Evolutionary conservation across 768 basidiomycete genomes (phyloP).

Genomic region (Heimioporus sp.): DNA sequence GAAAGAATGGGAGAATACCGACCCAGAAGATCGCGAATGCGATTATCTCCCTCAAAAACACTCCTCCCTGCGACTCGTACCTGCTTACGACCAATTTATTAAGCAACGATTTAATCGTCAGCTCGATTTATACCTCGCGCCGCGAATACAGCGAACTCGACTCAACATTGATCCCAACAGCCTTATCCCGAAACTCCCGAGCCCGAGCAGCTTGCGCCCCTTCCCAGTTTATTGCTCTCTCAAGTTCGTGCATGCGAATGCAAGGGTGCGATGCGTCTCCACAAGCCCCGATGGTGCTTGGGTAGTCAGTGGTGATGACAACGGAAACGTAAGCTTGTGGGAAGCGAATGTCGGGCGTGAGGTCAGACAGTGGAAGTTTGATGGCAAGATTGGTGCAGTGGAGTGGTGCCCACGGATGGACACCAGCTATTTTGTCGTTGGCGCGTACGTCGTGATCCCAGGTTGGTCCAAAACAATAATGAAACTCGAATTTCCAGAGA

Average conservation of each 20-base stretch:
- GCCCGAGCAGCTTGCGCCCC: slow-evolving; percentile 85
- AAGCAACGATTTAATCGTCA: slow-evolving; percentile 92
- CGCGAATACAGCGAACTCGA: slow-evolving; percentile 81
- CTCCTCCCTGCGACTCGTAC: slow-evolving; percentile 81
- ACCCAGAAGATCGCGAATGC: slow-evolving; percentile 86
- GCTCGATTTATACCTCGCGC: slow-evolving; percentile 95
- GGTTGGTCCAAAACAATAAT: slow-evolving; percentile 3
- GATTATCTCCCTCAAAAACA: slow-evolving; percentile 90
- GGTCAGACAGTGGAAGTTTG: slow-evolving; percentile 83
- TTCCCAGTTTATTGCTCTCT: slow-evolving; percentile 89
- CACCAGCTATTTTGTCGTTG: slow-evolving; percentile 74
- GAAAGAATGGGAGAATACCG: slow-evolving; percentile 76
- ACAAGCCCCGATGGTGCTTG: slow-evolving; percentile 89
- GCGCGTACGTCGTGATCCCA: slow-evolving; percentile 55
- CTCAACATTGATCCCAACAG: slow-evolving; percentile 91
- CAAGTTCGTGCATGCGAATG: slow-evolving; percentile 61
- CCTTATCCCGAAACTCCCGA: slow-evolving; percentile 91
- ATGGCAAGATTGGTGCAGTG: slow-evolving; percentile 73
- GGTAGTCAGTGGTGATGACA: slow-evolving; percentile 90
- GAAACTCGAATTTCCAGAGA: slow-evolving; percentile 50
- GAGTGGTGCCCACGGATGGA: slow-evolving; percentile 94
- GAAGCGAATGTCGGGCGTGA: slow-evolving; percentile 88
- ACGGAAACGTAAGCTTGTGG: slow-evolving; percentile 85
- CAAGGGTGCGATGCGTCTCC: slow-evolving; percentile 70
- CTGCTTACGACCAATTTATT: slow-evolving; percentile 88